Base-by-base conservation (phyloP, 345 rosid genomes). In the Draba incana region DNA sequence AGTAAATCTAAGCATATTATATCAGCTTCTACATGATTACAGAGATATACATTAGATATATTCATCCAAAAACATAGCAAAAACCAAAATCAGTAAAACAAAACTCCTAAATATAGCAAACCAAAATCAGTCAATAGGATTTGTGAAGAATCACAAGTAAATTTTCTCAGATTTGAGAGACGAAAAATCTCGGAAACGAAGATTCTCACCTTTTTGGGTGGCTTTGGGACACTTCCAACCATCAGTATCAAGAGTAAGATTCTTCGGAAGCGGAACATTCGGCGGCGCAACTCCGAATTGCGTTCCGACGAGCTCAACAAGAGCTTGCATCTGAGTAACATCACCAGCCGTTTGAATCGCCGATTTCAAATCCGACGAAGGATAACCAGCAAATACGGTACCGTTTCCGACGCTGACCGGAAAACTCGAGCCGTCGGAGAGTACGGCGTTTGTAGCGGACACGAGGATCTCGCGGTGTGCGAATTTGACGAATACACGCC, bases 281-380 rank as follows among this genome's bases (percentile, higher is more conserved):
- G 84, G 90, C 60, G 84, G 70, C 48, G 79, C 80, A 12, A 85
- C 94, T 24, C 98, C 96, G 45, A 88, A 90, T 88, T 85, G 90
- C 2, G 98, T 93, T 39, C 98, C 97, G 20, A 90, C 74, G 20
- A 93, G 52, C 50, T 77, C 71, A 55, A 93, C 77, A 69, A 70
- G 81, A n/a, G 85, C 87, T 58, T 80, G 79, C 80, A 92, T 93
- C 84, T 87, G 96, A 38, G 85, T 78, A n/a, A 75, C 25, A 43
- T 93, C 98, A 4, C 98, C 98, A 0, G 98, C 98, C 11, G 98
- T 93, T 55, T 82, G 90, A 57, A 93, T 88, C 24, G 97, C 92
- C 16, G 96, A 83, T 77, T 90, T 88, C 80, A 93, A 82, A 75
- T 90, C 91, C 62, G 89, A 74, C 38, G 51, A 56, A 42, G 97